Percentiles rank a stretch among this genome's conserved stretches.
Conservation (phyloP, 176 grass and related monocot genomes). For the Oryza glumipatula region DNA sequence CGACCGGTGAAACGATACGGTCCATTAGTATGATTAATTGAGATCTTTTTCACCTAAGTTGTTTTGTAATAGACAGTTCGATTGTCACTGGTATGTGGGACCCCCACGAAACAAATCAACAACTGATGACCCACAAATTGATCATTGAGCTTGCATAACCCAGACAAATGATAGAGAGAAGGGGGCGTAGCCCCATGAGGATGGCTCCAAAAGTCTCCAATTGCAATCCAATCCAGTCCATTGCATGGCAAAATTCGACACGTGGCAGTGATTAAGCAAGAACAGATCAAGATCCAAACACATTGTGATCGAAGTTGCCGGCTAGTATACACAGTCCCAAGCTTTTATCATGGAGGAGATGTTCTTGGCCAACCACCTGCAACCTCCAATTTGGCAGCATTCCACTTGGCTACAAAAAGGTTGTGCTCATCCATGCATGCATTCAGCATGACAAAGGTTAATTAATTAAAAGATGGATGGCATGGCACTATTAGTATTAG, state of each 20-base stretch:
- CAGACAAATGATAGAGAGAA: neutral
- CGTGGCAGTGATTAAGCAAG: neutral
- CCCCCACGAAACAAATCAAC: neutral
- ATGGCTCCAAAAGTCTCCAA: neutral
- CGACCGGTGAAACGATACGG: too few species aligned
- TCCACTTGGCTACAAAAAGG: neutral
- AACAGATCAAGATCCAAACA: neutral
- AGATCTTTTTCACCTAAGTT: too few species aligned
- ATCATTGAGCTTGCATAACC: neutral
- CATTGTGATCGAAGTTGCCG: neutral
- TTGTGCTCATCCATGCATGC: slow-evolving; percentile 9
- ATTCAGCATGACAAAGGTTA: neutral
- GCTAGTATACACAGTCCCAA: slow-evolving; percentile 2
- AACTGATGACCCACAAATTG: neutral
- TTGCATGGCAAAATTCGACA: neutral
- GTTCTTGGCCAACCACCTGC: slow-evolving; percentile 11
- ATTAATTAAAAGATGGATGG: neutral
- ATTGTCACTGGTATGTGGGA: neutral
- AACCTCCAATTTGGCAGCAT: slow-evolving; percentile 2
- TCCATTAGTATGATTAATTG: too few species aligned
- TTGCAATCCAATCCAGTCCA: neutral
- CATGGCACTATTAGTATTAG: neutral
- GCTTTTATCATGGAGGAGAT: neutral
- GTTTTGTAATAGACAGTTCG: too few species aligned
- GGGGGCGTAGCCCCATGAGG: neutral